A percentile compares a stretch with the other conserved stretches of the same genome.
These are phyloP conservation scores for Capsicum chinense DNA, from an alignment of 257 asterid species.

Conservation along the genomic window DNA sequence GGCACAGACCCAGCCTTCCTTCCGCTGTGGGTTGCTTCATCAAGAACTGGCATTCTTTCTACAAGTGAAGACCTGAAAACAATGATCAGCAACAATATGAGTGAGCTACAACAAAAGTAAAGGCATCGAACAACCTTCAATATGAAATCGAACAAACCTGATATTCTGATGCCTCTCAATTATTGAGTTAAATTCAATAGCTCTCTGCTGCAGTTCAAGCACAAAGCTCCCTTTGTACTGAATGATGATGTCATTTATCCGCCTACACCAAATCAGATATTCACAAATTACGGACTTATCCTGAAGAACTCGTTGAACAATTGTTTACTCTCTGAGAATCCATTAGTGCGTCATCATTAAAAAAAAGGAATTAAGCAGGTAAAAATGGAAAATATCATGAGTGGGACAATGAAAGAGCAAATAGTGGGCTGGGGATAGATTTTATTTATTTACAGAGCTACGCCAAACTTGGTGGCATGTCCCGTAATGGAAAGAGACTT, in stretches of 20 bases:
- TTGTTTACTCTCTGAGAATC: background rate
- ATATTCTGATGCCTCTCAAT: constrained; percentile 77
- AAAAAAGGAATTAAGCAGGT: constrained; percentile 11
- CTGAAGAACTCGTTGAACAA: constrained; percentile 9
- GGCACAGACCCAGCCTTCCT: constrained; percentile 83
- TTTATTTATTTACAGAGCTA: background rate
- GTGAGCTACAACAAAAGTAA: constrained; percentile 21
- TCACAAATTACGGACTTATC: constrained; percentile 23
- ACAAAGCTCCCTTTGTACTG: constrained; percentile 88
- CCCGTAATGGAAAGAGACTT: background rate
- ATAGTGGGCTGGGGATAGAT: background rate
- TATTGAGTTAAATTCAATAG: constrained; percentile 86
- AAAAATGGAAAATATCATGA: constrained; percentile 9
- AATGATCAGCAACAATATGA: constrained; percentile 21
- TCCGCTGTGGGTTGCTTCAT: constrained; percentile 83
- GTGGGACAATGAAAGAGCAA: constrained; percentile 3
- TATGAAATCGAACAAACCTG: constrained; percentile 53
- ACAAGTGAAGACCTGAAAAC: constrained; percentile 75
- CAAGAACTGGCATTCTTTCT: constrained; percentile 97
- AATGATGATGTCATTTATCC: constrained; percentile 63
- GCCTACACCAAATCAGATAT: constrained; percentile 49
- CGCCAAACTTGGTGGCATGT: constrained; percentile 22
- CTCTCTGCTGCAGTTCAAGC: constrained; percentile 98
- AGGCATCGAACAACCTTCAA: background rate
- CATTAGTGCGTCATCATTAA: background rate